Evolutionary conservation across 2,329 filamentous ascomycete species (phyloP).

Genomic region (Nothophaeocryptopus gaeumannii): DNA sequence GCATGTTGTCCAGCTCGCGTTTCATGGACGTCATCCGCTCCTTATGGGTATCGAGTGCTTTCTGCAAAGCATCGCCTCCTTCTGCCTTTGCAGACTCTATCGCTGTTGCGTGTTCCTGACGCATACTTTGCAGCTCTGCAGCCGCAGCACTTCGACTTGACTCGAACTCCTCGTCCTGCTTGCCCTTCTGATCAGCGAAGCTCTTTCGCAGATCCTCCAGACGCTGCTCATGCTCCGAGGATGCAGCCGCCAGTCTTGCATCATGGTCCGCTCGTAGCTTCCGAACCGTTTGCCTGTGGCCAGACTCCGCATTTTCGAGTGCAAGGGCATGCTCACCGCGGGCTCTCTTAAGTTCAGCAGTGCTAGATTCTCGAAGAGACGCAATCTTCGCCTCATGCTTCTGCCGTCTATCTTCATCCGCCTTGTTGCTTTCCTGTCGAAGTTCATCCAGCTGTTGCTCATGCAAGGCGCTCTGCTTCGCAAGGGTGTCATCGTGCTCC

Average conservation of each 20-base stretch:
- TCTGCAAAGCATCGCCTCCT: constrained; percentile 7
- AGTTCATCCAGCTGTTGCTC: constrained; percentile 6
- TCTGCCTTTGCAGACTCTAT: constrained; percentile 11
- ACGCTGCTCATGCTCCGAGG: constrained; percentile 8
- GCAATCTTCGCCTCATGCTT: constrained; percentile 9
- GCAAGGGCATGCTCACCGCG: constrained; percentile 10
- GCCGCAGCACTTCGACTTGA: constrained; percentile 3
- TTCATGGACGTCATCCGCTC: constrained; percentile 1
- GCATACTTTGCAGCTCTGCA: constrained; percentile 12
- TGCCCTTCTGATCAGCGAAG: constrained; percentile 5
- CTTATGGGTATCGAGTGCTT: constrained; percentile 8
- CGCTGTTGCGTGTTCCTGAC: constrained; percentile 10
- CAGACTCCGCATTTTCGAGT: constrained; percentile 4
- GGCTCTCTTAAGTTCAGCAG: constrained; percentile 9
- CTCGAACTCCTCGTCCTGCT: constrained; percentile 12
- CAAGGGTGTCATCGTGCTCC: constrained; percentile 2
- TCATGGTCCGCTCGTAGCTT: constrained; percentile 7
- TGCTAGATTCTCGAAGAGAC: neutral
- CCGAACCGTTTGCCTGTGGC: constrained; percentile 3
- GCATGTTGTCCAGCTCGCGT: constrained; percentile 11
- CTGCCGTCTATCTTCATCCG: neutral
- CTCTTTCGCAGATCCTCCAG: constrained; percentile 9
- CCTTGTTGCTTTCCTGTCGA: constrained; percentile 5
- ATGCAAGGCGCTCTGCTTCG: neutral
- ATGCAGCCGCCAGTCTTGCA: constrained; percentile 6